A percentile compares a stretch with the other conserved stretches of the same genome.
Evolutionary conservation across 2,329 filamentous ascomycete genomes (phyloP).

Genomic region (Arthroderma sp.): DNA sequence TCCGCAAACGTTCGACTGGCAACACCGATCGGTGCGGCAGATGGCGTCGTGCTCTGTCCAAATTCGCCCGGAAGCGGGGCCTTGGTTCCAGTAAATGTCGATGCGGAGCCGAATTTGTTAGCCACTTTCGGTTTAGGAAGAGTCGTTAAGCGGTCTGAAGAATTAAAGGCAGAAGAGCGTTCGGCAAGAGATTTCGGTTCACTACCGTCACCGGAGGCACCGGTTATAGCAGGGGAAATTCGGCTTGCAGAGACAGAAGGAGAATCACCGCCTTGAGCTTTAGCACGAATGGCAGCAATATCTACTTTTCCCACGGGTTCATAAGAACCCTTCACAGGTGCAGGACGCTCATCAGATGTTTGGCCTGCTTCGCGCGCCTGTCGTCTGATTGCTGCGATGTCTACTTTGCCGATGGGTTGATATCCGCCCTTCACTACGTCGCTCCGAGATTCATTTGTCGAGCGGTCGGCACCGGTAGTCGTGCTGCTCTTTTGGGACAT

Average conservation of each 20-base stretch:
- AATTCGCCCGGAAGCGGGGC: constrained; percentile 64
- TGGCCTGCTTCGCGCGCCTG: constrained; percentile 49
- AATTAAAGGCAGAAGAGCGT: constrained; percentile 57
- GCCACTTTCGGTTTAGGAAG: constrained; percentile 91
- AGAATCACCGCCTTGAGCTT: constrained; percentile 43
- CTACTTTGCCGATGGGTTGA: constrained; percentile 92
- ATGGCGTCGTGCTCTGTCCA: constrained; percentile 45
- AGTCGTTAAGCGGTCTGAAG: constrained; percentile 66
- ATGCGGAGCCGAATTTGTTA: constrained; percentile 66
- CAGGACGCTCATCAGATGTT: constrained; percentile 60
- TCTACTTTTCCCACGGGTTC: constrained; percentile 94
- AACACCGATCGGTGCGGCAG: constrained; percentile 53
- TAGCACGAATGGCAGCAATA: constrained; percentile 82
- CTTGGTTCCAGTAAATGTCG: constrained; percentile 76
- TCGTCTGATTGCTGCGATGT: constrained; percentile 78
- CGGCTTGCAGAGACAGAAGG: constrained; percentile 21
- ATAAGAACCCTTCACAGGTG: constrained; percentile 80
- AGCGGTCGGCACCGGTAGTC: constrained; percentile 23
- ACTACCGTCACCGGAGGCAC: constrained; percentile 32
- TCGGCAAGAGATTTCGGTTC: constrained; percentile 58
- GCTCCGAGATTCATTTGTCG: constrained; percentile 34
- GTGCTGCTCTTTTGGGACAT: constrained; percentile 55
- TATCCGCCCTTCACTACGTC: constrained; percentile 77
- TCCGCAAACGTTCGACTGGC: constrained; percentile 92
- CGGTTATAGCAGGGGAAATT: constrained; percentile 33